A percentile compares a stretch with the other conserved stretches of the same genome.
Conservation (phyloP, 2,329 filamentous ascomycete species). For the Xenosphaeropsis pyriputrescens region DNA sequence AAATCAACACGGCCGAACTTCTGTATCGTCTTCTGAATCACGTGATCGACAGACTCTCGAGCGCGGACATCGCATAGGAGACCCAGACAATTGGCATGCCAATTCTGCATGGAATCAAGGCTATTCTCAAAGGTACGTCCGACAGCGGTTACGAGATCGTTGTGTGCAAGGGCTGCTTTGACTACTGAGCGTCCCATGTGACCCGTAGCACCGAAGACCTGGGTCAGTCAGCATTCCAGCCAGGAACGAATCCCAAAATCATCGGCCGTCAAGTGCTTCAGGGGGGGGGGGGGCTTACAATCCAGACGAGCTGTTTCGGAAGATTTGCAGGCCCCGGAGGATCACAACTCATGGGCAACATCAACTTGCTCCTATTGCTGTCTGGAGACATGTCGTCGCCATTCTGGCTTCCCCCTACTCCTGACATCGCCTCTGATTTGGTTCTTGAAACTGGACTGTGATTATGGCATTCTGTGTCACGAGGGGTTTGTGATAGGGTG, state of each 20-base stretch:
- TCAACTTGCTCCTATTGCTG: slow-evolving; percentile 25
- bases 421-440: no score
- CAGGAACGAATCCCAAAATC: no score
- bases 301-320: slow-evolving; percentile 69
- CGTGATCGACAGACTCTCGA: slow-evolving; percentile 58
- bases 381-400: slow-evolving; percentile 7
- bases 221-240: slow-evolving; percentile 1
- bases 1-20: slow-evolving; percentile 76
- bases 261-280: slow-evolving; percentile 5
- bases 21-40: slow-evolving; percentile 54
- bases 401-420: slow-evolving; percentile 4
- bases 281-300: slow-evolving; percentile 37
- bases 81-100: slow-evolving; percentile 59
- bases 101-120: slow-evolving; percentile 54
- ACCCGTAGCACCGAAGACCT: slow-evolving; percentile 93
- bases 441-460: no score
- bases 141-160: slow-evolving; percentile 75
- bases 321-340: slow-evolving; percentile 61
- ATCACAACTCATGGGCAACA: slow-evolving; percentile 73
- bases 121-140: slow-evolving; percentile 70
- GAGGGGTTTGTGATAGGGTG: no score
- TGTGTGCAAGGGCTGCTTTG: slow-evolving; percentile 64
- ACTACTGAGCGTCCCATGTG: slow-evolving; percentile 90
- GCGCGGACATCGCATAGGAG: slow-evolving; percentile 84
- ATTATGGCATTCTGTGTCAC: no score